Evolutionary conservation across 2,329 filamentous ascomycete genomes (phyloP).

Genomic region (Sarocladium strictum): DNA sequence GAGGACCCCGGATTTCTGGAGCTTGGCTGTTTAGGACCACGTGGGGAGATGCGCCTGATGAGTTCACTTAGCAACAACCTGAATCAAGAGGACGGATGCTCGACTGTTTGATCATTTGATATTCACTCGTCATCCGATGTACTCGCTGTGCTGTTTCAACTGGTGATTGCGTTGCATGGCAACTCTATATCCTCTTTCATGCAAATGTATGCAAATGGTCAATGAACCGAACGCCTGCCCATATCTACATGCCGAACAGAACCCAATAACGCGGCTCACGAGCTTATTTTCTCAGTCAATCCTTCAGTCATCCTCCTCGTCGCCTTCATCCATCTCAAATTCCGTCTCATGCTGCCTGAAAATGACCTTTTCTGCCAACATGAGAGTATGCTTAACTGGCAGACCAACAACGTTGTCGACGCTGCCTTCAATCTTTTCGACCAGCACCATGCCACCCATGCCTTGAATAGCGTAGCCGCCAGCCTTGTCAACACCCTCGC

Average conservation of each 20-base stretch:
- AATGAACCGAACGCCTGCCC: neutral
- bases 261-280: neutral
- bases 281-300: neutral
- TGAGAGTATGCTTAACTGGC: constrained; percentile 71
- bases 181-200: neutral
- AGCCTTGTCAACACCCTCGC: constrained; percentile 93
- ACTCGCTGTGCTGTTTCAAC: too few species aligned
- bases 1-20: constrained; percentile 2
- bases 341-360: constrained; percentile 65
- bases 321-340: constrained; percentile 38
- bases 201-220: neutral
- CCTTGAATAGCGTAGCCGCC: constrained; percentile 95
- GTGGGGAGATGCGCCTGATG: neutral
- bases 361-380: constrained; percentile 83
- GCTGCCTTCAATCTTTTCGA: constrained; percentile 82
- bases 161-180: neutral
- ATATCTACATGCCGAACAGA: neutral
- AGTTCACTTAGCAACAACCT: neutral
- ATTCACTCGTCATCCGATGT: too few species aligned
- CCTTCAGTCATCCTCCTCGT: constrained; percentile 6
- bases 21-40: constrained; percentile 1
- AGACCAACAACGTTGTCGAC: constrained; percentile 94
- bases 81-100: too few species aligned
- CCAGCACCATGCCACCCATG: constrained; percentile 74
- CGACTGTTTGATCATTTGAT: too few species aligned